phyloP scores from a whole-genome alignment of 805 yeast species.

The Cyberlindnera suaveolens region DNA sequence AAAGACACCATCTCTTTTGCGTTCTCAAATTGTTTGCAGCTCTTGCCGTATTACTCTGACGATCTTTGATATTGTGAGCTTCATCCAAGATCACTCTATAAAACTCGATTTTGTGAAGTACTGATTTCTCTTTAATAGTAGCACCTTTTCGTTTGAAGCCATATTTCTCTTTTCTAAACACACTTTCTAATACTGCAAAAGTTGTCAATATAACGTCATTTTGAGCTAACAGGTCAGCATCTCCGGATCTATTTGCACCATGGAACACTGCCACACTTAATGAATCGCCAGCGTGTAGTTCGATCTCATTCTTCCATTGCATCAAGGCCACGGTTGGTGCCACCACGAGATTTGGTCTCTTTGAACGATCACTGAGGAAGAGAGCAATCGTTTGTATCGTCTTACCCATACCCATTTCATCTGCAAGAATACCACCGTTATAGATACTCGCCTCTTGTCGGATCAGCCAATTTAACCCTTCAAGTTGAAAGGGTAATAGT shows the following conservation, averaged over 20 bases:
- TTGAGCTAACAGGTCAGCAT: slow-evolving; percentile 42
- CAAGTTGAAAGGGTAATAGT: slow-evolving; percentile 85
- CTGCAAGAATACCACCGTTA: slow-evolving; percentile 91
- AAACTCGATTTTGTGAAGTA: slow-evolving; percentile 67
- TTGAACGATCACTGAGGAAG: slow-evolving; percentile 60
- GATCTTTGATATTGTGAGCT: slow-evolving; percentile 95
- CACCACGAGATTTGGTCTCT: slow-evolving; percentile 78
- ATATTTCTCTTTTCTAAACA: slow-evolving; percentile 69
- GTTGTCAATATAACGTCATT: slow-evolving; percentile 87
- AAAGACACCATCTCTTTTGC: slow-evolving; percentile 79
- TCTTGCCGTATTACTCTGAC: slow-evolving; percentile 88
- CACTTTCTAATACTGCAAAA: slow-evolving; percentile 86
- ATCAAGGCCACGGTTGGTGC: slow-evolving; percentile 98
- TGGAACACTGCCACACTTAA: slow-evolving; percentile 72
- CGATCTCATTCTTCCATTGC: slow-evolving; percentile 96
- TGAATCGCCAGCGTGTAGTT: slow-evolving; percentile 67
- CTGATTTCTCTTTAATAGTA: slow-evolving; percentile 65
- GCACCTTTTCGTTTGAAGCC: slow-evolving; percentile 78
- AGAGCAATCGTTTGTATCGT: slow-evolving; percentile 94
- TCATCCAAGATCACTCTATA: slow-evolving; percentile 90
- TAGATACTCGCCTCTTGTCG: slow-evolving; percentile 76
- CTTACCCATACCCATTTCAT: slow-evolving; percentile 99
- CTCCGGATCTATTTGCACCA: slow-evolving; percentile 71
- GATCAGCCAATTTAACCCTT: slow-evolving; percentile 86
- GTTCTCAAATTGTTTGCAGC: slow-evolving; percentile 77